Evolutionary conservation across 2,329 filamentous ascomycete genomes (phyloP).

Genomic region (Colletotrichum higginsianum): DNA sequence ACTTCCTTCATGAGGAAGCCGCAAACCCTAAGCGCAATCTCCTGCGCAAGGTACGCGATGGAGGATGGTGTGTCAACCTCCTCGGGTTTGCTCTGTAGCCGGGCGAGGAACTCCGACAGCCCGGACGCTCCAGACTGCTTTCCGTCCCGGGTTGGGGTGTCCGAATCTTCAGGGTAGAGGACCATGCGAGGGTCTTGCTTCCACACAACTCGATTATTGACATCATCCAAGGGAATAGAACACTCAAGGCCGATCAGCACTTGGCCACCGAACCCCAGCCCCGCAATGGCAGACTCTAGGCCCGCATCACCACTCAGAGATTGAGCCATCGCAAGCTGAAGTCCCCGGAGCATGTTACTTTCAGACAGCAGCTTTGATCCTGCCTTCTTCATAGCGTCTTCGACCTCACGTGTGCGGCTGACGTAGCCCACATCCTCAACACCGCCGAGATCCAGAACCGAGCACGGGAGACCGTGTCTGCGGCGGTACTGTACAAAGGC

Average conservation of each 20-base stretch:
- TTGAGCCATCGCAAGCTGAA: no score
- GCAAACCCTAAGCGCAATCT: constrained; percentile 13
- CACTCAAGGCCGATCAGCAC: constrained; percentile 10
- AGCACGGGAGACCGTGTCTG: constrained; percentile 53
- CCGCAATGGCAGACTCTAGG: no score
- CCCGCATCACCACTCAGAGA: no score
- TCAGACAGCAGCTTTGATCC: constrained; percentile 9
- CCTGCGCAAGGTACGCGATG: not conserved
- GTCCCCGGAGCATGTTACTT: no score
- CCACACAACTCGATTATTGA: constrained; percentile 15
- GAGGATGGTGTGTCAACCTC: constrained; percentile 6
- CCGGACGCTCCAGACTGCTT: not conserved
- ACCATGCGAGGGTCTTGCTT: constrained; percentile 26
- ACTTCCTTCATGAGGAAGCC: constrained; percentile 19
- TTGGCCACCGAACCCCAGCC: not conserved
- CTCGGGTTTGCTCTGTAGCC: not conserved
- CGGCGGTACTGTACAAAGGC: constrained; percentile 55
- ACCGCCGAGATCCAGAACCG: constrained; percentile 56
- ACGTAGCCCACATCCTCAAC: constrained; percentile 55
- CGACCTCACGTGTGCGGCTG: constrained; percentile 53
- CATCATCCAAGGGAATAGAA: not conserved
- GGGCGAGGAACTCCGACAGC: constrained; percentile 4
- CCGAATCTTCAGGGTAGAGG: not conserved
- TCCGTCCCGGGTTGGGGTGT: no score
- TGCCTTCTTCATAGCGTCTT: constrained; percentile 10